Base-by-base conservation (phyloP, 2,329 filamentous ascomycete species). In the Alternaria sp. region DNA sequence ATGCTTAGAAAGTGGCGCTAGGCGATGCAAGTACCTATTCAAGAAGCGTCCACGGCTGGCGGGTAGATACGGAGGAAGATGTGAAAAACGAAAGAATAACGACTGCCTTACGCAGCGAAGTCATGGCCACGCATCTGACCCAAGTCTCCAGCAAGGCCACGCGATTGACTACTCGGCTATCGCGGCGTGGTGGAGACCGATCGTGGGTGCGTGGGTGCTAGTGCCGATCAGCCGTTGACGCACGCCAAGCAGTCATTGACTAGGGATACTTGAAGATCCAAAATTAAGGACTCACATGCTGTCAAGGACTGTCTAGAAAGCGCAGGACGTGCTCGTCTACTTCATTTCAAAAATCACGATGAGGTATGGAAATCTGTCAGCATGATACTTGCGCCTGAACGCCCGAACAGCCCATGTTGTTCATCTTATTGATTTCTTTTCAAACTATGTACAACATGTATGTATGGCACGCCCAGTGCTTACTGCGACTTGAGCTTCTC, bases 401-500 rank as follows among this genome's bases (percentile, higher is more conserved):
- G 18, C 3, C 22, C 10, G 3, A 5, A 11, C 20, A 8, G 9
- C 4, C 8, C 12, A 25, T 25, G 5, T 50, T 36, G 7, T 14
- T 27, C 34, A 34, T 49, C 44, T 28, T 22, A 18, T 57, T 30
- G 53, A 46, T 52, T 34, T 20, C 27, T 30, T 40, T 30, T 41
- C 14, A 20, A 22, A n/a, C 38, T 62, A 61, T 62, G 49, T 63
- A 62, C 56, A 64, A 59, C 45, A 46, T 57, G 18, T 59, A 58
- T 52, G 41, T 55, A 65, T 60, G 36, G 48, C 25, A 18, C 30
- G 44, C 44, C 54, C 18, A 27, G n/a, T 54, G 51, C 50, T 71
- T 57, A 74, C 63, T 77, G 71, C 54, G 73, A 60, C 84, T 94
- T 95, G 67, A 99, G 79, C 87, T 98, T 98, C 83, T 97, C 92